These are phyloP conservation scores for Entrophospora sp. DNA, from an alignment of 192 early-diverging fungal genomes.

Conservation along the genomic window DNA sequence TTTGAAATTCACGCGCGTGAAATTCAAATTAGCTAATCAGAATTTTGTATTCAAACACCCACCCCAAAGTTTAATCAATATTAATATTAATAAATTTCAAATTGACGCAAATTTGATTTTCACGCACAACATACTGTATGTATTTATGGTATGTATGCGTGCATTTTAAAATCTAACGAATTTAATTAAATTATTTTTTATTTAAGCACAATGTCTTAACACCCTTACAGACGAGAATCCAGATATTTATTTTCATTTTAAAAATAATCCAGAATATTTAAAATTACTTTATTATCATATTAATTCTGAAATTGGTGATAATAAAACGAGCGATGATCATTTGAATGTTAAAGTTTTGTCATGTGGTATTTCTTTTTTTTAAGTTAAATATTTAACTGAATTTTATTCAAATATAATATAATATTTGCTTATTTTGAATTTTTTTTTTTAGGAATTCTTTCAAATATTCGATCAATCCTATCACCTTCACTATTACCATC, in stretches of 20 bases:
- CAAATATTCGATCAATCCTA: constrained; percentile 40
- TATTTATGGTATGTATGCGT: no score
- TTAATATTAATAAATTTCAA: no score
- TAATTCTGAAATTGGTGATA: background rate
- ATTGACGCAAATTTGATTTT: no score
- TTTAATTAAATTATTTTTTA: background rate
- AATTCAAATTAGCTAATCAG: no score
- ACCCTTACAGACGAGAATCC: constrained; percentile 75
- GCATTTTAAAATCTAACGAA: no score
- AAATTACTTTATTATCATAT: constrained; percentile 42
- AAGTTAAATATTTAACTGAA: constrained; percentile 32
- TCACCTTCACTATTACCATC: constrained; percentile 20
- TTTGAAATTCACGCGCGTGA: no score
- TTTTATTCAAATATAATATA: background rate
- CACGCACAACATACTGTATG: no score
- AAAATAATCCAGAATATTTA: constrained; percentile 45
- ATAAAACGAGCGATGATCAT: constrained; percentile 37
- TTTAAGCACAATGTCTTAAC: constrained; percentile 67
- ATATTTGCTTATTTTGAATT: background rate
- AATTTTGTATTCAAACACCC: no score
- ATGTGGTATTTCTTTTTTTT: constrained; percentile 38
- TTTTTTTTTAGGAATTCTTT: constrained; percentile 33
- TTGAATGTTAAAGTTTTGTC: constrained; percentile 59
- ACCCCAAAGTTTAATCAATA: no score
- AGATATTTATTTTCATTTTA: constrained; percentile 46